These are phyloP conservation scores for Hymenoscyphus fraxineus DNA, from an alignment of 2,329 filamentous ascomycete genomes.

Conservation along the genomic window DNA sequence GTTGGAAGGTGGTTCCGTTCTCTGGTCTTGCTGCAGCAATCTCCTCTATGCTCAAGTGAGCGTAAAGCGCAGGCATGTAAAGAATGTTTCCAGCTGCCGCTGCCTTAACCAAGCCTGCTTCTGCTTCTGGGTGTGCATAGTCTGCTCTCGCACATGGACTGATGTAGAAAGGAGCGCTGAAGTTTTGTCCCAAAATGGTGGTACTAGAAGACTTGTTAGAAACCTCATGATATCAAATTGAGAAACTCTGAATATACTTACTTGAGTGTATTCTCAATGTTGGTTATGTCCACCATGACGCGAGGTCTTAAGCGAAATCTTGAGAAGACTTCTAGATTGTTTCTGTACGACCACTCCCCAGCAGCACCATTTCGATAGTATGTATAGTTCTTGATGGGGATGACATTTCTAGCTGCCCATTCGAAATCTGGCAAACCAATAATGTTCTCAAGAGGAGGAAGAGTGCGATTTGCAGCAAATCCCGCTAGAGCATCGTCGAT, in stretches of 20 bases:
- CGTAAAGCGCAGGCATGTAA: conserved; percentile 17
- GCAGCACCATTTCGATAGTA: conserved; percentile 55
- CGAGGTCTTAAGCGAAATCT: conserved; percentile 47
- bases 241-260: background rate
- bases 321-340: conserved; percentile 53
- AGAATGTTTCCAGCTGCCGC: conserved; percentile 11
- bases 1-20: conserved; percentile 21
- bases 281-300: conserved; percentile 47
- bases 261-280: conserved; percentile 38
- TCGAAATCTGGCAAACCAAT: conserved; percentile 53
- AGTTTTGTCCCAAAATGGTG: conserved; percentile 50
- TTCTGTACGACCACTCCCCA: conserved; percentile 53
- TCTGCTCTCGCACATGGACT: conserved; percentile 44
- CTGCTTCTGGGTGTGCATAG: conserved; percentile 44
- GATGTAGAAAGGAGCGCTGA: conserved; percentile 54
- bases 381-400: conserved; percentile 47
- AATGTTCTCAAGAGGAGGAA: conserved; percentile 37
- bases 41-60: conserved; percentile 15
- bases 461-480: background rate
- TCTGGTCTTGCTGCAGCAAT: conserved; percentile 9
- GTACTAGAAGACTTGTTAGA: conserved; percentile 30
- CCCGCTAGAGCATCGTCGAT: conserved; percentile 17
- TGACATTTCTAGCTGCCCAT: conserved; percentile 46
- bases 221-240: background rate
- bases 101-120: conserved; percentile 47